Base-by-base conservation (phyloP, 306 rosid species). In the Prunus padus region DNA sequence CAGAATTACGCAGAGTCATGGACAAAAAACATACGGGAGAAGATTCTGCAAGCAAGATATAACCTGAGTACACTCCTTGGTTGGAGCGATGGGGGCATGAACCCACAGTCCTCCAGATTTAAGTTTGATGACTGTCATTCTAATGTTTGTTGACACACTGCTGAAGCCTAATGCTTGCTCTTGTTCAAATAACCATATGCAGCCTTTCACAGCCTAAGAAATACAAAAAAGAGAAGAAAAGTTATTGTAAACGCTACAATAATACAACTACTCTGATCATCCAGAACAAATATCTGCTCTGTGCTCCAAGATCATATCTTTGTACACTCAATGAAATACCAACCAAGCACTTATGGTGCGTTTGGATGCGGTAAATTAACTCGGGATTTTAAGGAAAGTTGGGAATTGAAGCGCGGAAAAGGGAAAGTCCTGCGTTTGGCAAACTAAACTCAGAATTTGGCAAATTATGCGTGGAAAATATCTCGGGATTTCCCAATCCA, bases 141-240 rank as follows among this genome's bases (percentile, higher is more conserved):
- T 86, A 49, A 88, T 92, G 91, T 96, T 96, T n/a, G 99, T 96
- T 31, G 98, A 90, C 71, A 96, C 98, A 65, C 92, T 96, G 89
- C 99, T 92, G 93, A 95, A 95, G 64, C 99, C 99, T 80, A 95
- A 84, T 67, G 98, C 99, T 60, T 96, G 99, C 87, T 92, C 98
- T 86, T 96, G 99, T 69, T 96, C 99, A 45, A 96, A 92, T 68
- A 96, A 88, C 99, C 99, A 96, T 82, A 92, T 89, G 65, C 81
- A 77, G 9, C 88, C 93, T 82, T 90, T 96, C 81, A 96, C 89
- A 20, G 96, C 97, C 99, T 96, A 81, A 71, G 11, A 47, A 67
- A 69, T 59, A 49, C 76, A 37, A 11, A 86, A 69, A 65, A 26
- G 42, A 70, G 15, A 11, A 54, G 16, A 76, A n/a, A 60, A 42